These are phyloP conservation scores for Phyllostachys edulis DNA, from an alignment of 176 grass and related monocot genomes.

Conservation along the genomic window DNA sequence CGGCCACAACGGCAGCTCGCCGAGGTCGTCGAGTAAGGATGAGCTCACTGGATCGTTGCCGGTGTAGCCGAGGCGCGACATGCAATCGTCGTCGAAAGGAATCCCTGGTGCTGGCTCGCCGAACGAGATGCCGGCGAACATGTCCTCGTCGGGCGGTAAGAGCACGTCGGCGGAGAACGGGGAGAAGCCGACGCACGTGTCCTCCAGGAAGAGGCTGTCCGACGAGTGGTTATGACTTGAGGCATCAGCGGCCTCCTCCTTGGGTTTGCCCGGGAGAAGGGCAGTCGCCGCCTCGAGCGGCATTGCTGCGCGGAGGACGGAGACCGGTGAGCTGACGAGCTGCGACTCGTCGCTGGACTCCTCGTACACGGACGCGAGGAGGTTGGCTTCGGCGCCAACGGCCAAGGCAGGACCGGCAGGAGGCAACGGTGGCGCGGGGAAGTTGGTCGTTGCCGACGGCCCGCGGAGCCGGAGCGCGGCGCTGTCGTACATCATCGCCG, in stretches of 20 bases:
- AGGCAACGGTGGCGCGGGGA: background rate
- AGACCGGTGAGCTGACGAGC: conserved; percentile 58
- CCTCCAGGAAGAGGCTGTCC: background rate
- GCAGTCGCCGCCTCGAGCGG: background rate
- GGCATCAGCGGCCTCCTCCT: background rate
- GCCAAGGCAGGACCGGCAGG: background rate
- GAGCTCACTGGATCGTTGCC: background rate
- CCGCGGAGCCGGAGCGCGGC: conserved; percentile 69
- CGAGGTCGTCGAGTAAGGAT: conserved; percentile 37
- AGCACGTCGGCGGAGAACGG: conserved; percentile 2
- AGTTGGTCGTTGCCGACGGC: conserved; percentile 65
- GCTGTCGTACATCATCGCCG: conserved; percentile 65
- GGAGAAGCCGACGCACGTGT: background rate
- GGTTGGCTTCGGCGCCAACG: background rate
- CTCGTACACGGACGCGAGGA: background rate
- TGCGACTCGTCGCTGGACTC: conserved; percentile 80
- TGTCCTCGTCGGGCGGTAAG: background rate
- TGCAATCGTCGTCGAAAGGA: background rate
- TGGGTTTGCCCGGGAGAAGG: background rate
- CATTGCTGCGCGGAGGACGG: conserved; percentile 50
- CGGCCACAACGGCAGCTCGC: conserved; percentile 14
- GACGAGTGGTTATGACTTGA: background rate
- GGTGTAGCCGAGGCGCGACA: background rate
- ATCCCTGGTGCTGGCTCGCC: conserved; percentile 12
- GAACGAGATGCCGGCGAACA: background rate